A percentile compares a stretch with the other conserved stretches of the same genome.
Conservation (phyloP, 2,329 filamentous ascomycete species). For the Fusarium sacchari region DNA sequence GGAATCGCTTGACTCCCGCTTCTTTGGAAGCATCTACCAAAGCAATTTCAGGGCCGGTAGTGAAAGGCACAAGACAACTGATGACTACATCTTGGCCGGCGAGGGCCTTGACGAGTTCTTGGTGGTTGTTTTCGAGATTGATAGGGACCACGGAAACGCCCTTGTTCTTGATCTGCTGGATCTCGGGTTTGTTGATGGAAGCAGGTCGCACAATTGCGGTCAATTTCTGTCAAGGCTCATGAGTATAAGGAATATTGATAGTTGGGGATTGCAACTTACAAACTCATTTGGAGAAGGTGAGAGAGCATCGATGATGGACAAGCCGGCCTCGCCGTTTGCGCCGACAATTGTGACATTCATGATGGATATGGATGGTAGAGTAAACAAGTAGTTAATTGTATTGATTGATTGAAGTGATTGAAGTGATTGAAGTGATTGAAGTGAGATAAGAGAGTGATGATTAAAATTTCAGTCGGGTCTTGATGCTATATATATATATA, state of each 20-base stretch:
- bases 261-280: background rate
- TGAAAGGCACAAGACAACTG: background rate
- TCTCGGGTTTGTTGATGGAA: constrained; percentile 27
- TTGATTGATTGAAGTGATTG: background rate
- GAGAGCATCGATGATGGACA: constrained; percentile 24
- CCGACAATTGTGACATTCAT: constrained; percentile 34
- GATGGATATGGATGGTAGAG: background rate
- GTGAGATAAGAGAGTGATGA: background rate
- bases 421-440: background rate
- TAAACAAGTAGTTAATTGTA: background rate
- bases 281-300: constrained; percentile 10
- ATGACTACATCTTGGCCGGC: constrained; percentile 26
- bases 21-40: constrained; percentile 24
- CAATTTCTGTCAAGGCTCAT: constrained; percentile 13
- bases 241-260: background rate
- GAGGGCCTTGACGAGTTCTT: constrained; percentile 20
- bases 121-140: constrained; percentile 8
- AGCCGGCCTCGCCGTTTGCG: constrained; percentile 30
- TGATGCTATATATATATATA: background rate
- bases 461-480: background rate
- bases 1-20: constrained; percentile 27
- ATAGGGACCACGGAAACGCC: constrained; percentile 20
- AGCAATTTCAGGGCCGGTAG: constrained; percentile 1
- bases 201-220: constrained; percentile 22
- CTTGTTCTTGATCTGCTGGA: background rate